Conservation (phyloP, 495 filamentous ascomycete species). For the Bathelium albidoporum region DNA sequence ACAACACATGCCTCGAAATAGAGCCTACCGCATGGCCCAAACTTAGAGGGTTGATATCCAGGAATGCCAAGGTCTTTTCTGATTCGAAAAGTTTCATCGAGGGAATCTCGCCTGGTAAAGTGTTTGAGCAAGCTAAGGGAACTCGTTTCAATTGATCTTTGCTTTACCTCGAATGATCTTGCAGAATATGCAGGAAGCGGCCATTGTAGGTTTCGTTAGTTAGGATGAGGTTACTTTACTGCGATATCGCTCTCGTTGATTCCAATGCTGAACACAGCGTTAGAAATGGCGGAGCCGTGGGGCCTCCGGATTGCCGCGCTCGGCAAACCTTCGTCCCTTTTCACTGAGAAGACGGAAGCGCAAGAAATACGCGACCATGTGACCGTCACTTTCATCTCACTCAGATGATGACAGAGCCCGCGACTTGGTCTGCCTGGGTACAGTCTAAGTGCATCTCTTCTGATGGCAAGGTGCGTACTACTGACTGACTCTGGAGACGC, state of each 20-base stretch:
- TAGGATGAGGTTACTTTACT: too few relatives aligned
- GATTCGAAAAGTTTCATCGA: constrained; percentile 90
- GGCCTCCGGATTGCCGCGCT: not conserved
- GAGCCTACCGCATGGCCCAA: constrained; percentile 51
- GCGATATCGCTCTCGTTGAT: not conserved
- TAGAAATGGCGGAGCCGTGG: not conserved
- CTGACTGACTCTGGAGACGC: too few relatives aligned
- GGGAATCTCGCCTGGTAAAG: constrained; percentile 70
- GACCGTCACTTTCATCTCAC: too few relatives aligned
- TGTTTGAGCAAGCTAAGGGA: not conserved
- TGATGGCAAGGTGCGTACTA: too few relatives aligned
- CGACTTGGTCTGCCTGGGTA: too few relatives aligned
- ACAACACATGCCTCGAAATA: not conserved
- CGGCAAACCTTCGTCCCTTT: too few relatives aligned
- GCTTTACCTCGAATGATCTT: constrained; percentile 83
- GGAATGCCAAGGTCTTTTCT: constrained; percentile 88
- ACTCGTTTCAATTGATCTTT: constrained; percentile 7
- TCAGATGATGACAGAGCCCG: too few relatives aligned
- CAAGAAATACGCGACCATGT: too few relatives aligned
- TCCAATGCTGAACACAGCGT: not conserved
- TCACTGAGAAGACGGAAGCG: too few relatives aligned
- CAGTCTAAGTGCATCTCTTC: too few relatives aligned
- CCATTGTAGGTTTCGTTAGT: too few relatives aligned
- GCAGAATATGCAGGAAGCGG: constrained; percentile 84
- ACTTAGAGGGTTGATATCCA: constrained; percentile 86